Base-by-base conservation (phyloP, 768 basidiomycete genomes). In the Omphalotus guepiniiformis region DNA sequence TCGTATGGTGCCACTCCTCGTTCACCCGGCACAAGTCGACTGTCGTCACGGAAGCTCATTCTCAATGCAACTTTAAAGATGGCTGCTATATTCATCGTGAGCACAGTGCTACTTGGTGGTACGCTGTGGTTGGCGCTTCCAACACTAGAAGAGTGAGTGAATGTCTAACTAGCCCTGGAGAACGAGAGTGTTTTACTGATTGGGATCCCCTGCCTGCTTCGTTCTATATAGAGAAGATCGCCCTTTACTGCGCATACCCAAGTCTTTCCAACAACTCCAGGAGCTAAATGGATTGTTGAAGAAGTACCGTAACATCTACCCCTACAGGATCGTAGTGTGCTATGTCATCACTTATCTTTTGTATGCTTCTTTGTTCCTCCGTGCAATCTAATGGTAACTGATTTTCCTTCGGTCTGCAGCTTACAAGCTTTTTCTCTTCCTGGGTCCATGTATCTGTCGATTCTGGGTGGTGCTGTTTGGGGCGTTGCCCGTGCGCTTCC, bases 371-470 rank as follows among this genome's bases (percentile, higher is more conserved):
- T 15, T 40, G 37, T 27, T 29, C 26, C 25, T 6, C 26, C 39
- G 6, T 35, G 11, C 37, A 19, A 3, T 21, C 29, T 19, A 15
- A 2, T 11, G 18, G 18, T 41, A 8, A 27, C 23, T 39, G 19
- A 26, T 29, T 0, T 7, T 21, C n/a, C 23, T 5, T 42, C 27
- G 26, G n/a, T n/a, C 18, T 30, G 8, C 59, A 95, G 93, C 68
- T 74, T 97, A 6, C 94, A 98, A 73, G 92, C 93, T 0, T 98
- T 97, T 68, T 94, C 93, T 6, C 76, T 97, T 12, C 94, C 95
- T 0, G 94, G 94, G 1, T 95, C 93, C 35, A 95, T 98, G 93
- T 98, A 98, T 62, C 80, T 98, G 39, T 93, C 93, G 44, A 96
- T 98, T 58, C 82, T 97, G 11, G 93, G 89, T 16, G 95, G 95